Conservation (phyloP, 306 rosid species). For the Geum urbanum region DNA sequence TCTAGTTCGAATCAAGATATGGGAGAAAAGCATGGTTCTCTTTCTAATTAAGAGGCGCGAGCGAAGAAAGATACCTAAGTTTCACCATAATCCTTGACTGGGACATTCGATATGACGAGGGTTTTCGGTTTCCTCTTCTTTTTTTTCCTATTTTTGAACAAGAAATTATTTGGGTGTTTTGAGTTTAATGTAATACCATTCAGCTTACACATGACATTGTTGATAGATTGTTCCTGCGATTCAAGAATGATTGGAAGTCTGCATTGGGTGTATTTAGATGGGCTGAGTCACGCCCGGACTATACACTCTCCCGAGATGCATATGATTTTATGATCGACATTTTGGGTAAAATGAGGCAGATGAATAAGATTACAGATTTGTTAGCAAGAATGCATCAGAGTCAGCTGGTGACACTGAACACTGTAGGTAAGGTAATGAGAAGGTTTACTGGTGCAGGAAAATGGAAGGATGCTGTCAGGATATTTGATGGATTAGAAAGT, state of each 20-base stretch:
- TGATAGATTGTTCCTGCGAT: slow-evolving; percentile 46
- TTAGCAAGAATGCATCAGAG: slow-evolving; percentile 50
- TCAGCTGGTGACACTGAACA: slow-evolving; percentile 35
- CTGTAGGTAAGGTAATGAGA: slow-evolving; percentile 71
- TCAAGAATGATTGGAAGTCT: slow-evolving; percentile 81
- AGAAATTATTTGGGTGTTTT: too few relatives aligned
- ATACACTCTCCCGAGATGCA: slow-evolving; percentile 41
- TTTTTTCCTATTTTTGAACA: too few relatives aligned
- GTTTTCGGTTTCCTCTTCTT: too few relatives aligned
- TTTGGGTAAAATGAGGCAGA: slow-evolving; percentile 70
- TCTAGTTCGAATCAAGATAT: too few relatives aligned
- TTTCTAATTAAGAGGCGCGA: too few relatives aligned
- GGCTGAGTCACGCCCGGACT: slow-evolving; percentile 49
- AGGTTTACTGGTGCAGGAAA: slow-evolving; percentile 72
- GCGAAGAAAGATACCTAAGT: too few relatives aligned
- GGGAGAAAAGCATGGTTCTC: too few relatives aligned
- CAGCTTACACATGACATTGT: slow-evolving; percentile 41
- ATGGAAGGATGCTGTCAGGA: slow-evolving; percentile 70
- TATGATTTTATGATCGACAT: slow-evolving; percentile 66
- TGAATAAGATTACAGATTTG: slow-evolving; percentile 49
- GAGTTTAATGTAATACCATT: slow-evolving; percentile 39
- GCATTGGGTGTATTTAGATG: slow-evolving; percentile 81
- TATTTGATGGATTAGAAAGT: slow-evolving; percentile 59
- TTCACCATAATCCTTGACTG: too few relatives aligned
- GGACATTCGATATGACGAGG: too few relatives aligned